Evolutionary conservation across 495 filamentous ascomycete species (phyloP).

Genomic region (Podospora conica): DNA sequence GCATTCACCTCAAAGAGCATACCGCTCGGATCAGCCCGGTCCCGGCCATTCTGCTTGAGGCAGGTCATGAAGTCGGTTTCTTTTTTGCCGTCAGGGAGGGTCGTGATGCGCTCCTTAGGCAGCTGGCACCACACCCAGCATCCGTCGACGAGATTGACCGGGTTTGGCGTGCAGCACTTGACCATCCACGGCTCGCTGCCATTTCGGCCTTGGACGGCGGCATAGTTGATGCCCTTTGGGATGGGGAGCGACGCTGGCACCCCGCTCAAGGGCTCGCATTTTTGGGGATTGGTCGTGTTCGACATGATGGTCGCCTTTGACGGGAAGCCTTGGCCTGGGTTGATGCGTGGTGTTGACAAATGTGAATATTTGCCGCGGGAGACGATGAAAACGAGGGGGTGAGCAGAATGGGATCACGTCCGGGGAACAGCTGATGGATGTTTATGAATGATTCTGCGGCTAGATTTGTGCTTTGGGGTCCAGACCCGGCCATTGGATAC

Average conservation of each 20-base stretch:
- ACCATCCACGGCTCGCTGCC: slow-evolving; percentile 1
- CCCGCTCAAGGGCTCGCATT: background rate
- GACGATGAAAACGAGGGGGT: too few relatives aligned
- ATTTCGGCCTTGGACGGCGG: background rate
- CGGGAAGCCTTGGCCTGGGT: background rate
- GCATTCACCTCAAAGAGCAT: background rate
- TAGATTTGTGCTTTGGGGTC: too few relatives aligned
- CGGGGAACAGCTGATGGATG: too few relatives aligned
- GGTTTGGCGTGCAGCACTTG: slow-evolving; percentile 4
- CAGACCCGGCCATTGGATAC: too few relatives aligned
- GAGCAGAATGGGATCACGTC: too few relatives aligned
- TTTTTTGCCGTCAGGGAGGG: background rate
- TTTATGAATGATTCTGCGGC: too few relatives aligned
- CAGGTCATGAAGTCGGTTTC: background rate
- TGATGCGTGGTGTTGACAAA: too few relatives aligned
- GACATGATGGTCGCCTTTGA: background rate
- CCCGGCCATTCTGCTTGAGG: background rate
- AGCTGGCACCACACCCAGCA: slow-evolving; percentile 3
- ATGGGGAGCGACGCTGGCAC: background rate
- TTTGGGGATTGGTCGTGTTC: background rate
- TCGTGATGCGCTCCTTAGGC: background rate
- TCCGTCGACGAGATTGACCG: background rate
- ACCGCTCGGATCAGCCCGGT: too few relatives aligned
- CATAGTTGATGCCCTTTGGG: background rate
- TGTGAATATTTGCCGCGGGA: too few relatives aligned